These are phyloP conservation scores for Helianthus tuberosus DNA, from an alignment of 129 eudicot genomes.

Conservation along the genomic window DNA sequence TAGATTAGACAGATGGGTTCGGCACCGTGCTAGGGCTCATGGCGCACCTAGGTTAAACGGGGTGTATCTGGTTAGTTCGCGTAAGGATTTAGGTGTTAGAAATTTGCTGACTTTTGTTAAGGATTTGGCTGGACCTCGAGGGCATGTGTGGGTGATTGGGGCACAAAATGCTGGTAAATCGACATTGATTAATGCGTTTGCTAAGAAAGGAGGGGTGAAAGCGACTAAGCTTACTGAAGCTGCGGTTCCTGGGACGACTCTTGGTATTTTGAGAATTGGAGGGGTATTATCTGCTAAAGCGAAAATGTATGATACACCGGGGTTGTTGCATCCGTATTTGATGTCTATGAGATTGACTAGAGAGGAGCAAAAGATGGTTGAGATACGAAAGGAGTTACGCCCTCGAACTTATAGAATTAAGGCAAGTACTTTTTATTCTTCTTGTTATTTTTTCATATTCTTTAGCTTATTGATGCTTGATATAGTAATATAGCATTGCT, in stretches of 20 bases:
- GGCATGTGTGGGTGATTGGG: conserved; percentile 96
- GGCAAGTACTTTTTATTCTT: conserved; percentile 44
- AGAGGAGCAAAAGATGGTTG: conserved; percentile 96
- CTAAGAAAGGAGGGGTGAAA: conserved; percentile 80
- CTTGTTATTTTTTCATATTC: not conserved
- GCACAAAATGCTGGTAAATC: conserved; percentile 98
- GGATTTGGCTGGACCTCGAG: conserved; percentile 92
- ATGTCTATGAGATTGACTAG: conserved; percentile 91
- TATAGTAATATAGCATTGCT: not conserved
- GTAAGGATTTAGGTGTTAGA: conserved; percentile 90
- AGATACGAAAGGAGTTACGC: conserved; percentile 77
- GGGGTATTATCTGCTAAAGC: conserved; percentile 94
- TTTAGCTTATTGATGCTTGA: too few species aligned
- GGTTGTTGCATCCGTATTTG: conserved; percentile 84
- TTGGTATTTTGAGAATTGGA: conserved; percentile 86
- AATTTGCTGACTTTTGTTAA: conserved; percentile 73
- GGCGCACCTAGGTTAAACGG: conserved; percentile 95
- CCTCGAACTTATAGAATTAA: conserved; percentile 84
- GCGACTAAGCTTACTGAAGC: conserved; percentile 89
- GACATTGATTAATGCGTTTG: conserved; percentile 85
- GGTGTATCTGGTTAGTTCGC: conserved; percentile 89
- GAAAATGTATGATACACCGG: conserved; percentile 98
- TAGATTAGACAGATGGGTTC: conserved; percentile 90
- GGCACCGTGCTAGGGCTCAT: conserved; percentile 85
- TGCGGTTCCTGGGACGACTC: conserved; percentile 95